Base-by-base conservation (phyloP, 306 rosid species). In the Trifolium dubium region DNA sequence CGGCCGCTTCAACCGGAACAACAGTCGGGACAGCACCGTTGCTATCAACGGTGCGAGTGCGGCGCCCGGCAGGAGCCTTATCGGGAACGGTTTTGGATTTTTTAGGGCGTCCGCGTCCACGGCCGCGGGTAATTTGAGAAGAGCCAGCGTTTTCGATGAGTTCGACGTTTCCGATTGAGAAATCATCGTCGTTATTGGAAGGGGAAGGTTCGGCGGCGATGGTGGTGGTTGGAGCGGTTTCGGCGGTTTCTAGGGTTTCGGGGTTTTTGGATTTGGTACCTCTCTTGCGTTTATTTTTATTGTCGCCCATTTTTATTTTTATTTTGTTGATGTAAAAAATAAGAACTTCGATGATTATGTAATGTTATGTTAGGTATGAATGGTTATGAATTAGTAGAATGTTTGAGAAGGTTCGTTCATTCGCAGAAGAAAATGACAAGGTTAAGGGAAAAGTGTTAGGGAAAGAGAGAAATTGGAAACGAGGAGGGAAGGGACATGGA, bases 261-360 rank as follows among this genome's bases (percentile, higher is more conserved):
- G 82, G 80, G 81, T 5, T 70, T 79, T 88, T 89, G 74, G 97
- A 86, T 77, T 94, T 87, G 29, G 90, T 92, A 53, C 92, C 95
- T 67, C 97, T 85, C 72, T 94, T 94, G 5, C 95, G 92, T 72
- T 92, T 90, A 75, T 71, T 83, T 72, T 90, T 90, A 75, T 71
- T 83, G 49, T 71, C 77, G 37, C 79, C 83, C 85, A 78, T 78
- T 11, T 30, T 39, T 34, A 41, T 14, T 4, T 8, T 53, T 0
- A 0, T 37, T 32, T n/a, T 28, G 23, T 41, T 69, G 14, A 10
- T 8, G 29, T 32, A 7, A 64, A 28, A 15, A 56, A 56, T 28
- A 12, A 56, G 10, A 8, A 23, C 1, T 9, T 0, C 3, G 15
- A 11, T 10, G 15, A 11, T 10, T 9, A 10, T 19, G 32, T 53